Percentiles rank a stretch among this genome's conserved stretches.
phyloP scores from a whole-genome alignment of 139 green algal genomes.

The Micractinium sp. region DNA sequence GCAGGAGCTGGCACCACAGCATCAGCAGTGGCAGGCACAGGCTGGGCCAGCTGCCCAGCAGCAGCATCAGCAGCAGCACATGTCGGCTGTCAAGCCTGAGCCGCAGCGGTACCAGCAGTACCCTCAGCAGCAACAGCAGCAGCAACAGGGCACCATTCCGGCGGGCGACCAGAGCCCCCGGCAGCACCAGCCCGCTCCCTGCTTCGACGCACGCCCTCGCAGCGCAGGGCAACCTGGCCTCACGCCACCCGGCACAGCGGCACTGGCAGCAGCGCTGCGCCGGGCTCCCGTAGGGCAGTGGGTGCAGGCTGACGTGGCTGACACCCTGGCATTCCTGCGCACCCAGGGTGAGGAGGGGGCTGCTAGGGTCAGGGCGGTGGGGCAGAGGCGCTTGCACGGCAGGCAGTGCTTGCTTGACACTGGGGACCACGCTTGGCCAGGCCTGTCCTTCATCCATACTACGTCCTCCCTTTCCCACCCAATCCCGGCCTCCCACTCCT shows the following conservation, averaged over 20 bases:
- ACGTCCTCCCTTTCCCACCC: not conserved
- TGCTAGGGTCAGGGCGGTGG: no score
- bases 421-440: not conserved
- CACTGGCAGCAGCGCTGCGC: not conserved
- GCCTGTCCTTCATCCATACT: not conserved
- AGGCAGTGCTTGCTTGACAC: not conserved
- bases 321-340: not conserved
- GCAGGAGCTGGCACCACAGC: not conserved
- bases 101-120: not conserved
- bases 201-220: not conserved
- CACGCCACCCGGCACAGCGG: not conserved
- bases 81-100: not conserved
- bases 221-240: not conserved
- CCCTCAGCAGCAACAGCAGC: constrained; percentile 14
- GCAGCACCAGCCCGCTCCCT: not conserved
- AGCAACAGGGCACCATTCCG: not conserved
- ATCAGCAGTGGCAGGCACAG: not conserved
- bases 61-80: not conserved
- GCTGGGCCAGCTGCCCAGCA: not conserved
- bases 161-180: not conserved
- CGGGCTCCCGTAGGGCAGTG: constrained; percentile 8
- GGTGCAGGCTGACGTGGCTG: constrained; percentile 3
- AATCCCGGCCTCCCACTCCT: not conserved
- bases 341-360: not conserved
- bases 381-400: not conserved